Conservation (phyloP, 371 early-diverging fungal genomes). For the Rhizopus stolonifer region DNA sequence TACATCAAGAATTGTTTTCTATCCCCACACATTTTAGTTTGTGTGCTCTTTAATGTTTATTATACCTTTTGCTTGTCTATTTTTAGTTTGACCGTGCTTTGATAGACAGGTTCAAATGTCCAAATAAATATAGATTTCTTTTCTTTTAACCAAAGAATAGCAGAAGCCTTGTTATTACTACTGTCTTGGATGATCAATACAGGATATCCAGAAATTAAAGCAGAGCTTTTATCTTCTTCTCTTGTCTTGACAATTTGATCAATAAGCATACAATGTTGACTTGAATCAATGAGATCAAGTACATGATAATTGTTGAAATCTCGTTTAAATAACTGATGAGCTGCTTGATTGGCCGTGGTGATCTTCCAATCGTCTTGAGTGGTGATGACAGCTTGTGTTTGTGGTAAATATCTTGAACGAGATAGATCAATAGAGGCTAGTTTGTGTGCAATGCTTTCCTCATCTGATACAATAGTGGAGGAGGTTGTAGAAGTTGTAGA, state of each 20-base stretch:
- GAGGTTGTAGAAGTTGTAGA: not conserved
- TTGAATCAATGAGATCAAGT: constrained; percentile 52
- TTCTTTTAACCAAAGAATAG: constrained; percentile 69
- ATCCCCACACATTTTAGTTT: no score
- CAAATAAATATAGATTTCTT: constrained; percentile 64
- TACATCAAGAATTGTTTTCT: constrained; percentile 52
- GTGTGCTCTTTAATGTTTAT: no score
- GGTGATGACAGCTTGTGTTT: constrained; percentile 65
- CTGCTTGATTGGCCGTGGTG: constrained; percentile 61
- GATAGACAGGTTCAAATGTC: constrained; percentile 70
- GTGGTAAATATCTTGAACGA: constrained; percentile 54
- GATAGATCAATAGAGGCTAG: not conserved
- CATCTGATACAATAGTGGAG: not conserved
- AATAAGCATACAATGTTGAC: constrained; percentile 48
- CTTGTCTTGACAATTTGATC: constrained; percentile 39
- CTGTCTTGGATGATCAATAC: constrained; percentile 61
- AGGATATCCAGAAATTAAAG: constrained; percentile 65
- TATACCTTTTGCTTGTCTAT: constrained; percentile 9
- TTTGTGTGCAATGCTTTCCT: not conserved
- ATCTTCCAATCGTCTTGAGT: constrained; percentile 59
- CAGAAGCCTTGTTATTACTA: constrained; percentile 40
- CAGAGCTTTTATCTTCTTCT: constrained; percentile 40
- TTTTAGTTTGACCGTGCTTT: constrained; percentile 45
- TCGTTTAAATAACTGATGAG: constrained; percentile 20
- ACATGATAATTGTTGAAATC: constrained; percentile 48